Evolutionary conservation across 2,329 filamentous ascomycete species (phyloP), one percentile per base, ranked within the genome.

Genomic region (Fusarium drepaniforme): DNA sequence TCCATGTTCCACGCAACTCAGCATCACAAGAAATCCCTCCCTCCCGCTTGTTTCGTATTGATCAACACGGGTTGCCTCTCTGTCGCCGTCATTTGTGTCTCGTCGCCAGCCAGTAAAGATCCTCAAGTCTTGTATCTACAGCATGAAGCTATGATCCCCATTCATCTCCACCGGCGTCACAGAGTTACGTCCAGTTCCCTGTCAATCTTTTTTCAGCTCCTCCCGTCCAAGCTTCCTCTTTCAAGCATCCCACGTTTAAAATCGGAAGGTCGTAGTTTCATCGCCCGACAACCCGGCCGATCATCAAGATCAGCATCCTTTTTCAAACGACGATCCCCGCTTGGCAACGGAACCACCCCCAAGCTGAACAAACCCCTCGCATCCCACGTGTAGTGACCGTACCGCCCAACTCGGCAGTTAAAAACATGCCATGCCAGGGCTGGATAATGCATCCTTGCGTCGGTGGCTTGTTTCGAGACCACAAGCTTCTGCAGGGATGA

Each of bases 191-290:
- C 70, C 38, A 25, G 57, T 42, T 53, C 28, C 44, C 16, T 30
- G 28, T 53, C 30, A 42, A 70, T 70, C 42, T 46, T 73, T 35
- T 77, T 68, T 68, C 74, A 75, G 75, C 72, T 77, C 40, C 40
- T 51, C 51, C 30, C 23, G 35, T 46, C 16, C 16, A 46, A 46
- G 46, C 38, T 66, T 53, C 21, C 57, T 61, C n/a, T 56, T 59
- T 37, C 64, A 53, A n/a, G 33, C 25, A 33, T 21, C 25, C 13
- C 37, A 11, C 16, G 13, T 25, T 46, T 23, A 30, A n/a, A 18
- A 30, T 37, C 59, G 64, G 68, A 51, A 63, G 25, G 49, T 56
- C 42, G 57, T 59, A 40, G 57, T 28, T 21, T 40, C 28, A 23
- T 30, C 44, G n/a, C 30, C 37, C 46, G 63, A 70, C 15, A 35